These are phyloP conservation scores for Lolium perenne DNA, from an alignment of 176 grass and related monocot species.

Conservation along the genomic window DNA sequence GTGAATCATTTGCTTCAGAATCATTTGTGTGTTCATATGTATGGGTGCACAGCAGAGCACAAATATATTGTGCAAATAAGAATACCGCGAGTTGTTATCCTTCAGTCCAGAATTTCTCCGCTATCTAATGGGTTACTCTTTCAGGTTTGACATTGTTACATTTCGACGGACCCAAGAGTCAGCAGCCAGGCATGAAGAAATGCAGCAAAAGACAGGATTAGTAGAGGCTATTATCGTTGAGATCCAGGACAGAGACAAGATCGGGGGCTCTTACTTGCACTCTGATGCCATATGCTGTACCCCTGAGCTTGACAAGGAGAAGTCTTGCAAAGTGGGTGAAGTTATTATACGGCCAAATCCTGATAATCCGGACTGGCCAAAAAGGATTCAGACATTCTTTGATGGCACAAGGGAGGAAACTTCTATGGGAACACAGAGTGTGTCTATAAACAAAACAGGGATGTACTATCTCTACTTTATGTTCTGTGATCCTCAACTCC, in stretches of 20 bases:
- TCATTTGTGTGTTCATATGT: constrained; percentile 12
- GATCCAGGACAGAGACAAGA: constrained; percentile 96
- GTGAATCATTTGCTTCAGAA: constrained; percentile 23
- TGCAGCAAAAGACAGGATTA: constrained; percentile 97
- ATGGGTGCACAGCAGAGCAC: background rate
- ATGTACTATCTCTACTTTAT: constrained; percentile 99
- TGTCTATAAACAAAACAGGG: constrained; percentile 81
- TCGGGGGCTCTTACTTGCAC: constrained; percentile 84
- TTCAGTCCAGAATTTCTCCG: constrained; percentile 7
- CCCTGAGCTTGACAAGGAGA: constrained; percentile 67
- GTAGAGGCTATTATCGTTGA: constrained; percentile 96
- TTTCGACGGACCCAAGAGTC: constrained; percentile 81
- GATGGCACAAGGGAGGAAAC: constrained; percentile 72
- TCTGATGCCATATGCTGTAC: constrained; percentile 96
- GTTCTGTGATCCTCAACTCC: constrained; percentile 95
- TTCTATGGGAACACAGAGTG: constrained; percentile 62
- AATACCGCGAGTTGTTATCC: background rate
- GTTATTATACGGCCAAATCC: constrained; percentile 91
- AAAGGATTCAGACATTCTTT: constrained; percentile 96
- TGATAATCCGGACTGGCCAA: constrained; percentile 84
- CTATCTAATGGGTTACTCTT: constrained; percentile 35
- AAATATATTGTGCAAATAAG: background rate
- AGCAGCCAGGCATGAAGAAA: constrained; percentile 61
- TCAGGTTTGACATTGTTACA: constrained; percentile 87
- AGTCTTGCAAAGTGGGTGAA: constrained; percentile 82